Conservation (phyloP, 345 rosid genomes). For the Bruguiera sexangula region DNA sequence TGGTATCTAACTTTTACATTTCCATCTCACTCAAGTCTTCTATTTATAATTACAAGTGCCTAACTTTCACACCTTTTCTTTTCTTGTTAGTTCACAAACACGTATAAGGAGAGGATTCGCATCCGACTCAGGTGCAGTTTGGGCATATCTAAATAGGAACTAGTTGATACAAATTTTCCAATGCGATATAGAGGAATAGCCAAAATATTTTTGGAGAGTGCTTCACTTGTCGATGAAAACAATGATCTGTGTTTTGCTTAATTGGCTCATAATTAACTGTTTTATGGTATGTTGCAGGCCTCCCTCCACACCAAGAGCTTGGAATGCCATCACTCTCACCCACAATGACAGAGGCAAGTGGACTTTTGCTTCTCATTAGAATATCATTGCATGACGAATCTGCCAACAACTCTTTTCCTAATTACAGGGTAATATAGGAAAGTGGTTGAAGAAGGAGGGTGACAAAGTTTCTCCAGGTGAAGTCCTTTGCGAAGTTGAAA, state of each 20-base stretch:
- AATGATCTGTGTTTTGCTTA: background rate
- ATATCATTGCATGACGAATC: slow-evolving; percentile 7
- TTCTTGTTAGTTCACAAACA: slow-evolving; percentile 45
- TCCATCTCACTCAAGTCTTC: background rate
- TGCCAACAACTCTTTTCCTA: slow-evolving; percentile 21
- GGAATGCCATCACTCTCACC: slow-evolving; percentile 99
- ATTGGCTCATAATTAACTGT: background rate
- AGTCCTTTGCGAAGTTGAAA: slow-evolving; percentile 99
- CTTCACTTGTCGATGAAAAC: background rate
- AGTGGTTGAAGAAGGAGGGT: slow-evolving; percentile 98
- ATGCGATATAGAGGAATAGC: background rate
- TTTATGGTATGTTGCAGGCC: slow-evolving; percentile 47
- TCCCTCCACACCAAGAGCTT: slow-evolving; percentile 92
- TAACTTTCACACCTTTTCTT: slow-evolving; percentile 6
- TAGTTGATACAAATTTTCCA: background rate
- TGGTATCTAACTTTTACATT: slow-evolving; percentile 26
- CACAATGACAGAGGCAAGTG: slow-evolving; percentile 87
- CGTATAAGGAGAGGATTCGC: slow-evolving; percentile 61
- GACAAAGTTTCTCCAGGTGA: slow-evolving; percentile 86
- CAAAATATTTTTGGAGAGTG: background rate
- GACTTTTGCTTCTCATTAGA: slow-evolving; percentile 8
- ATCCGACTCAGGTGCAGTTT: slow-evolving; percentile 60
- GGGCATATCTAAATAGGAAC: background rate
- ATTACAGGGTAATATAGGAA: slow-evolving; percentile 89
- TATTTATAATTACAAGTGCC: background rate